Evolutionary conservation across 257 asterid genomes (phyloP), one percentile per base, ranked within the genome.

Genomic region (Eucommia ulmoides): DNA sequence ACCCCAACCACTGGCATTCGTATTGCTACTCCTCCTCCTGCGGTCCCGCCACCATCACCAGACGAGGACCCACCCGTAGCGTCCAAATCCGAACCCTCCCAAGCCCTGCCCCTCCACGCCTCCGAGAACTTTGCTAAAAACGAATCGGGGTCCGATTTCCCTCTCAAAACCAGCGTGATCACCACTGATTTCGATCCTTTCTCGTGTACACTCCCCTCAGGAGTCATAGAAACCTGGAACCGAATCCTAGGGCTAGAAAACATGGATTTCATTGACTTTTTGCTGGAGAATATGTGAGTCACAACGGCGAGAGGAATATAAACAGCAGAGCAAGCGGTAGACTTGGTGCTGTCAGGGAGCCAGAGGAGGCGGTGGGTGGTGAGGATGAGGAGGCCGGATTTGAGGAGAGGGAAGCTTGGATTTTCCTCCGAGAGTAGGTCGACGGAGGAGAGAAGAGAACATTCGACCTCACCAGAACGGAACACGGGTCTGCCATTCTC

Each of bases 1-100:
- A 91, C 68, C 20, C 98, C 96, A 20, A 91, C 98, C 54, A 89
- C 92, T 1, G 98, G 96, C 68, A 65, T 52, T 66, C 69, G 60
- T 54, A 89, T 18, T 0, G 92, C 93, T 64, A 82, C 69, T 51
- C 56, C 50, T 10, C 67, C 71, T 10, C 70, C 25, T 15, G 19
- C 66, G 6, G 72, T 54, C 26, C 53, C 74, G 18, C 46, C 72
- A 10, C 23, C 65, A 22, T 23, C 38, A 54, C 41, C 47, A 45
- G 48, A 42, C 20, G 7, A 7, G 12, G 38, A 29, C 7, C 8
- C 38, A 7, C 8, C 8, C 38, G 38, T 69, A n/a, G n/a, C n/a
- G n/a, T n/a, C n/a, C n/a, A n/a, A n/a, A n/a, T n/a, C n/a, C n/a
- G n/a, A n/a, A n/a, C n/a, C 81, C 62, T 69, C 92, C 96, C 93